phyloP scores from a whole-genome alignment of 805 yeast species.

The Wickerhamiella kurtzmanii region DNA sequence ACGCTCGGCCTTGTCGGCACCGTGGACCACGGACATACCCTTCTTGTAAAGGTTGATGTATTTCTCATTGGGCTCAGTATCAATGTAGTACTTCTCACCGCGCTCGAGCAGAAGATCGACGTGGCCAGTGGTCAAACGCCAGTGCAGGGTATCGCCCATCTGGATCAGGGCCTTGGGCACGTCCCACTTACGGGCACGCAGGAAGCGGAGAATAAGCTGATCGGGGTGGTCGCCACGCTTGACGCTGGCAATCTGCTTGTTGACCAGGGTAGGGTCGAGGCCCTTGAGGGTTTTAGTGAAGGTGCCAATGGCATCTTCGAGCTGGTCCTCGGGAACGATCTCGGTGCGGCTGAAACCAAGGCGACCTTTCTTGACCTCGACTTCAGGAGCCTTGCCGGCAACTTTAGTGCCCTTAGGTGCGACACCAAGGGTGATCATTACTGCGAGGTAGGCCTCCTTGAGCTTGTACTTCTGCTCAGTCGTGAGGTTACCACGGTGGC shows the following conservation, averaged over 20 bases:
- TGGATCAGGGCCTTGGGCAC: conserved; percentile 52
- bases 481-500: conserved; percentile 28
- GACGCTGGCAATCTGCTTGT: conserved; percentile 43
- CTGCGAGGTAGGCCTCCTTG: conserved; percentile 28
- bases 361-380: conserved; percentile 20
- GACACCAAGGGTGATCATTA: conserved; percentile 18
- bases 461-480: conserved; percentile 27
- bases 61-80: conserved; percentile 32
- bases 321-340: conserved; percentile 11
- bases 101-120: conserved; percentile 49
- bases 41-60: conserved; percentile 39
- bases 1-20: conserved; percentile 56
- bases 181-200: conserved; percentile 81
- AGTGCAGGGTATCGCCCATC: conserved; percentile 58
- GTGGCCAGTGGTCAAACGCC: conserved; percentile 54
- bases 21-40: conserved; percentile 63
- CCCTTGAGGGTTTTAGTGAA: conserved; percentile 39
- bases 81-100: conserved; percentile 55
- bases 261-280: conserved; percentile 38
- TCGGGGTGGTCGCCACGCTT: conserved; percentile 73
- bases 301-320: conserved; percentile 18
- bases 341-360: conserved; percentile 13
- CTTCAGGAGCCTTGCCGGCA: conserved; percentile 18
- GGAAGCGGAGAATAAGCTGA: conserved; percentile 56
- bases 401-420: conserved; percentile 21